Evolutionary conservation across 2,329 filamentous ascomycete genomes (phyloP).

Genomic region (Neofusicoccum sp.): DNA sequence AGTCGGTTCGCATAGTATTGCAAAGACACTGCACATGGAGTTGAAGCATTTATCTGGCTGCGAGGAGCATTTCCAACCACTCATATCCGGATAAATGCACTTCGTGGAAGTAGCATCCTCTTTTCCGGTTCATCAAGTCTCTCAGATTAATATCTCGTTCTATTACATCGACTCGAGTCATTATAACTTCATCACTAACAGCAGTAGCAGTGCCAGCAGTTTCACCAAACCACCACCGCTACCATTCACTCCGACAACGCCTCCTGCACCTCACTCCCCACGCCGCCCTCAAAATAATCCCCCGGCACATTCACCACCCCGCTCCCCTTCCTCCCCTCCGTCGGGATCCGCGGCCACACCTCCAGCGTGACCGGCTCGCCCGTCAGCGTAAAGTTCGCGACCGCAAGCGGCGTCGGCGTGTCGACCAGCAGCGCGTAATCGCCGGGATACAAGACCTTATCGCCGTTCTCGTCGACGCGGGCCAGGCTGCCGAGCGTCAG

Average conservation of each 20-base stretch:
- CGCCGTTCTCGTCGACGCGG: conserved; percentile 53
- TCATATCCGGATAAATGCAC: no score
- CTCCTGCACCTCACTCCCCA: conserved; percentile 21
- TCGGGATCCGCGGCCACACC: conserved; percentile 36
- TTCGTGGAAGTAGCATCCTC: no score
- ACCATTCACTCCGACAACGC: neutral
- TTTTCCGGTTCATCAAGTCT: no score
- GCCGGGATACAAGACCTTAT: conserved; percentile 57
- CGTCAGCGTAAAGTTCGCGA: conserved; percentile 50
- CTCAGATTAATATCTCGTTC: no score
- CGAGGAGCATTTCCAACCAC: no score
- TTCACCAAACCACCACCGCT: neutral
- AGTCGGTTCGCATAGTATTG: no score
- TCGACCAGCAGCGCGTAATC: conserved; percentile 44
- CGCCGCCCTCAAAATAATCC: conserved; percentile 36
- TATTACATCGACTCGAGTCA: no score
- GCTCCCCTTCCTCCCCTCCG: conserved; percentile 6
- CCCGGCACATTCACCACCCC: conserved; percentile 23
- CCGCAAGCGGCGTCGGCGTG: conserved; percentile 34
- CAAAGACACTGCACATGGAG: neutral
- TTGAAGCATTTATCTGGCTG: no score
- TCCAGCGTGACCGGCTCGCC: conserved; percentile 49
- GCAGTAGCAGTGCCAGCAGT: neutral
- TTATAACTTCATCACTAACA: no score
- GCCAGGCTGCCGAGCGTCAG: conserved; percentile 55